Conservation (phyloP, 192 early-diverging fungal genomes). For the Chytriomyces hyalinus region DNA sequence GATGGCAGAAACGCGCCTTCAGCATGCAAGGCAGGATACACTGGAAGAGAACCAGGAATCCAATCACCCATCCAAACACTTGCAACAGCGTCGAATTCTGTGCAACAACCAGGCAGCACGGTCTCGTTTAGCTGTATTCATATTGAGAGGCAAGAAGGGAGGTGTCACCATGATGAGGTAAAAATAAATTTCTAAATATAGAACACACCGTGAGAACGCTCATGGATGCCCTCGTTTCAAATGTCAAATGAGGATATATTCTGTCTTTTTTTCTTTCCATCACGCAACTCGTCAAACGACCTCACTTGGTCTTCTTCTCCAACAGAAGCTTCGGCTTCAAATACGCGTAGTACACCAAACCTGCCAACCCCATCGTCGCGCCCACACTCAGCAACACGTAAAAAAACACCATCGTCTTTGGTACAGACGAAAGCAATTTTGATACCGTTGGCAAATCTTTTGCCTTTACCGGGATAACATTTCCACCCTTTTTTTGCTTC, state of each 20-base stretch:
- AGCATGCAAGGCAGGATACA: background rate
- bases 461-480: conserved; percentile 31
- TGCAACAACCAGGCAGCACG: background rate
- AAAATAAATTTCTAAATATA: background rate
- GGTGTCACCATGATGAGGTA: background rate
- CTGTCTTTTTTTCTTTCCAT: background rate
- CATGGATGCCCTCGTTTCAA: background rate
- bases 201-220: too few relatives aligned
- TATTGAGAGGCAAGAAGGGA: background rate
- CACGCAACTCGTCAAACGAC: background rate
- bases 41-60: background rate
- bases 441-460: conserved; percentile 37
- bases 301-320: conserved; percentile 25
- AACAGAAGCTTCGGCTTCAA: conserved; percentile 31
- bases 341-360: conserved; percentile 22
- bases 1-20: background rate
- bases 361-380: conserved; percentile 20
- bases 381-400: conserved; percentile 30
- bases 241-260: background rate
- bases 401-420: conserved; percentile 25
- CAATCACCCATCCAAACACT: background rate
- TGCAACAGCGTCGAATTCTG: too few relatives aligned
- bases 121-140: background rate
- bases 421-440: conserved; percentile 29
- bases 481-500: background rate